These are phyloP conservation scores for Plasmodium billcollinsi DNA, from an alignment of 169 alveolate species.

Conservation along the genomic window DNA sequence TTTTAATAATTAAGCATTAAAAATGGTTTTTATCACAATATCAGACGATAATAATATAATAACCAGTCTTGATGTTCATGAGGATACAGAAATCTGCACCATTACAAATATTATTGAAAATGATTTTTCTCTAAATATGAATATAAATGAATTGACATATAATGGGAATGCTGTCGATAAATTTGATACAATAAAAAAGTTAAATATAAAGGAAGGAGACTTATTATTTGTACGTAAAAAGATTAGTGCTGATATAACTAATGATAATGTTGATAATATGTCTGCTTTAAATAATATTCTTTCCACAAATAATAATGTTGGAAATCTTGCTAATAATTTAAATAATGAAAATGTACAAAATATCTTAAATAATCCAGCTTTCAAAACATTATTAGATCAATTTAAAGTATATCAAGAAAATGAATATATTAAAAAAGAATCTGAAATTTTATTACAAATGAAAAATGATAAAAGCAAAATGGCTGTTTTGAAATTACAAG, in stretches of 20 bases:
- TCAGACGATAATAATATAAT: constrained; percentile 72
- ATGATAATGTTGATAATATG: background rate
- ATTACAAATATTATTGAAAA: constrained; percentile 65
- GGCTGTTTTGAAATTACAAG: constrained; percentile 51
- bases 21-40: constrained; percentile 72
- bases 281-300: constrained; percentile 1
- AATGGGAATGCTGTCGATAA: constrained; percentile 38
- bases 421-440: constrained; percentile 62
- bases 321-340: background rate
- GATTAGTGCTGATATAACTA: constrained; percentile 19
- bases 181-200: constrained; percentile 56
- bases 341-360: background rate
- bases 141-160: constrained; percentile 53
- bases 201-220: constrained; percentile 67
- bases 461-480: constrained; percentile 46
- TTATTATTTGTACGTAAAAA: constrained; percentile 55
- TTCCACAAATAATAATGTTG: background rate
- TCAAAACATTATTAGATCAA: constrained; percentile 45
- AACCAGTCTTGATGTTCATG: constrained; percentile 71
- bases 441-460: constrained; percentile 32
- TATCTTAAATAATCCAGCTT: constrained; percentile 5
- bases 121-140: constrained; percentile 60
- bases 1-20: background rate
- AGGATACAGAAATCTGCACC: constrained; percentile 68
- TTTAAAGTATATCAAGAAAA: constrained; percentile 45